These are phyloP conservation scores for Phascolomyces articulosus DNA, from an alignment of 371 early-diverging fungal species.

Conservation along the genomic window DNA sequence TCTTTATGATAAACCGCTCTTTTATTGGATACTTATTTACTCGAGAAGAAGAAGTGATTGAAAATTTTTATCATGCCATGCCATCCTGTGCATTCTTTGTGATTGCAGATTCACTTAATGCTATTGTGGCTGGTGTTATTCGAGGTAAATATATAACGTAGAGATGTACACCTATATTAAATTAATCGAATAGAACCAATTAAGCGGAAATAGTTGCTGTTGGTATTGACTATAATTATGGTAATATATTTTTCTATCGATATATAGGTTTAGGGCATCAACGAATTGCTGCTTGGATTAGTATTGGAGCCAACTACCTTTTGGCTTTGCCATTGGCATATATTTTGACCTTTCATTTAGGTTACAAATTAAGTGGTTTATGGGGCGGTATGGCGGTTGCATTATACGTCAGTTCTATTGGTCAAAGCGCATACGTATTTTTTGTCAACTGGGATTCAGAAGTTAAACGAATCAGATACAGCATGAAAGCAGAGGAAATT, in stretches of 20 bases:
- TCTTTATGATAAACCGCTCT: conserved; percentile 45
- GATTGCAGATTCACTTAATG: conserved; percentile 70
- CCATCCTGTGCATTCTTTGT: conserved; percentile 82
- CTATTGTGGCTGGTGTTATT: conserved; percentile 71
- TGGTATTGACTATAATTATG: too few species aligned
- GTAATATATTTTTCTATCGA: too few species aligned
- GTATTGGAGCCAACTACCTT: conserved; percentile 67
- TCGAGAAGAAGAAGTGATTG: conserved; percentile 68
- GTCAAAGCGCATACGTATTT: conserved; percentile 39
- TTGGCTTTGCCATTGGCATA: conserved; percentile 73
- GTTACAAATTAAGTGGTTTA: conserved; percentile 64
- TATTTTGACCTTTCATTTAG: conserved; percentile 56
- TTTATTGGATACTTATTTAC: conserved; percentile 69
- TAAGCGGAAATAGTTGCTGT: too few species aligned
- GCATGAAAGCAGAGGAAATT: conserved; percentile 30
- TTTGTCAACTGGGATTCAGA: conserved; percentile 54
- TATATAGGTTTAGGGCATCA: conserved; percentile 64
- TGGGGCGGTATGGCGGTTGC: conserved; percentile 69
- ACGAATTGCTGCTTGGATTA: conserved; percentile 69
- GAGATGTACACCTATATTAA: too few species aligned
- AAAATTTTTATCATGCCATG: conserved; percentile 66
- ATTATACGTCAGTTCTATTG: conserved; percentile 50
- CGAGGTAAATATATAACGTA: conserved; percentile 35
- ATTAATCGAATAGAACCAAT: too few species aligned
- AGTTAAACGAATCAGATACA: conserved; percentile 36